Evolutionary conservation across 2,329 filamentous ascomycete species (phyloP).

Genomic region (Hirsutella thompsonii): DNA sequence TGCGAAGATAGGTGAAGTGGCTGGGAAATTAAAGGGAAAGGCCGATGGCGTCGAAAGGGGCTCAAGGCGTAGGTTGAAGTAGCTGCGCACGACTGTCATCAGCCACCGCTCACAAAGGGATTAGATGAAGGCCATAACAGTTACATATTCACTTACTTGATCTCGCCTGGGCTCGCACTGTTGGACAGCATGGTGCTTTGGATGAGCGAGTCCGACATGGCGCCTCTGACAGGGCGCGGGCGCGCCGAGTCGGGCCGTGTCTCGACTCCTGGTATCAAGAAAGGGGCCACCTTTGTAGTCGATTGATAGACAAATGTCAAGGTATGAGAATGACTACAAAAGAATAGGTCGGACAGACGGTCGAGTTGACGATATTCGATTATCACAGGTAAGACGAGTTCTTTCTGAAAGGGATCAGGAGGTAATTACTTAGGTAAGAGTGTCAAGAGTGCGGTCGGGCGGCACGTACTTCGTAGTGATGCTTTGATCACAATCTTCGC

Average conservation of each 20-base stretch:
- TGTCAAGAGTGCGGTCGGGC: too few relatives aligned
- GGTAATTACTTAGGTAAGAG: too few relatives aligned
- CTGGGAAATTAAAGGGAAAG: conserved; percentile 7
- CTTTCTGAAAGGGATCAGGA: too few relatives aligned
- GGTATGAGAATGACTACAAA: neutral
- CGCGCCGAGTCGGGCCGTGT: neutral
- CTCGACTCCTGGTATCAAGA: neutral
- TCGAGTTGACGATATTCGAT: too few relatives aligned
- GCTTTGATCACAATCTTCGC: too few relatives aligned
- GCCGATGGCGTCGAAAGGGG: conserved; percentile 6
- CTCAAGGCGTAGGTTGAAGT: conserved; percentile 17
- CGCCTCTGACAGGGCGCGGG: neutral
- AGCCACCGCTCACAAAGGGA: neutral
- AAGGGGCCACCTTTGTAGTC: neutral
- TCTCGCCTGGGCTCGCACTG: conserved; percentile 6
- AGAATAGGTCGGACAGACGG: neutral
- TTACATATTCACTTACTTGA: conserved; percentile 12
- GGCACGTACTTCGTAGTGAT: too few relatives aligned
- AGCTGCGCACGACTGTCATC: conserved; percentile 9
- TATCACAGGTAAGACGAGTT: too few relatives aligned
- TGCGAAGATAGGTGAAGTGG: conserved; percentile 2
- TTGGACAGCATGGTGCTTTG: neutral
- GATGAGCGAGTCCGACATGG: conserved; percentile 9
- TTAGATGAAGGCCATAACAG: too few relatives aligned
- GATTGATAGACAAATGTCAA: neutral